Evolutionary conservation across 2,329 filamentous ascomycete species (phyloP).

Genomic region (Fusarium sp.): DNA sequence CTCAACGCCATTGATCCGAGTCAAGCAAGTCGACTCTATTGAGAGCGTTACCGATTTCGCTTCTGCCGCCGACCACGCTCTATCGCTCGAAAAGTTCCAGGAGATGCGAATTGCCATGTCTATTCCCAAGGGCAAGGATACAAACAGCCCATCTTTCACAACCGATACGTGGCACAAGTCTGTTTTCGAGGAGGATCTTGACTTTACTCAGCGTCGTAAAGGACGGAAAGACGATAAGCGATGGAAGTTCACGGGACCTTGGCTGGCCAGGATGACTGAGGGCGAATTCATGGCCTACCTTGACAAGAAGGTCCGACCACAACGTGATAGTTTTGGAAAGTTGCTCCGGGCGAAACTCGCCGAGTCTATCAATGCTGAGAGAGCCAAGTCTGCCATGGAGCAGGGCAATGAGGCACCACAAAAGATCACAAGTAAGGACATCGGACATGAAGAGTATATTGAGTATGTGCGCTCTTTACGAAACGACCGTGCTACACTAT

Average conservation of each 20-base stretch:
- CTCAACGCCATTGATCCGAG: conserved; percentile 78
- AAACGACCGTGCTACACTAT: conserved; percentile 62
- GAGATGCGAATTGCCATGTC: conserved; percentile 81
- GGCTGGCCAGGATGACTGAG: conserved; percentile 72
- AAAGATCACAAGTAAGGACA: conserved; percentile 49
- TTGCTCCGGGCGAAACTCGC: conserved; percentile 65
- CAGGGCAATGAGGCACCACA: conserved; percentile 50
- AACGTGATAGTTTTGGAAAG: conserved; percentile 65
- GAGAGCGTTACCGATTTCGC: conserved; percentile 92
- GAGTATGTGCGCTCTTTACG: conserved; percentile 66
- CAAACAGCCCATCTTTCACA: conserved; percentile 28
- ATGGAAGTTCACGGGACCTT: conserved; percentile 76
- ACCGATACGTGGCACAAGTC: conserved; percentile 56
- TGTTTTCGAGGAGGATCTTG: conserved; percentile 70
- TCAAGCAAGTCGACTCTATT: conserved; percentile 83
- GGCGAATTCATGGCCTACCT: conserved; percentile 70
- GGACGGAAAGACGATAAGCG: conserved; percentile 59
- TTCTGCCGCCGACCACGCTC: conserved; percentile 82
- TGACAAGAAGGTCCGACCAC: conserved; percentile 63
- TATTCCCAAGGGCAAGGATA: conserved; percentile 55
- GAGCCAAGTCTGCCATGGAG: conserved; percentile 55
- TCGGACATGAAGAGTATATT: conserved; percentile 64
- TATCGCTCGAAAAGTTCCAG: conserved; percentile 87
- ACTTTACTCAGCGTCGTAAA: conserved; percentile 61
- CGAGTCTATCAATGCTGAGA: conserved; percentile 57